Evolutionary conservation across 1,284 basidiomycete genomes (phyloP), one percentile per base, ranked within the genome.

Genomic region (Trametes hirsuta): DNA sequence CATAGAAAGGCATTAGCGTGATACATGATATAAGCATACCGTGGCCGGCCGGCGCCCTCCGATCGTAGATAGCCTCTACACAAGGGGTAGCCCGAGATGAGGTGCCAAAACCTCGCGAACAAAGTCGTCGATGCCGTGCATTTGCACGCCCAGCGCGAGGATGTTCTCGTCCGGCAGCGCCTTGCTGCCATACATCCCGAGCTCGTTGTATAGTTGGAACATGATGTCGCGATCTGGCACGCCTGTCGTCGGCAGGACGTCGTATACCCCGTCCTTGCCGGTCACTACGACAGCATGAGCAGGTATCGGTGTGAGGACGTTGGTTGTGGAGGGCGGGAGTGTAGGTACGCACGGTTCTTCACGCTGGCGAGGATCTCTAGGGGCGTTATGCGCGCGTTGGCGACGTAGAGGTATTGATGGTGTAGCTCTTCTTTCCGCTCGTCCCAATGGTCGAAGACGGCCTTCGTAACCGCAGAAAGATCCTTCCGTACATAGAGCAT

Each of bases 401-500:
- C 55, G 22, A 58, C 63, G 52, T 69, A 69, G 22, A 66, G 52
- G 36, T 65, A 66, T 15, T 61, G 56, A 24, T 69, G 64, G 51
- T 66, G 61, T 15, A 66, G 56, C 22, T 62, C 60, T n/a, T 56
- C 63, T 22, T 57, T 50, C 15, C 49, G 50, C 4, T 25, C 25
- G 6, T 62, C 58, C 66, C 66, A 69, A 30, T 61, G 36, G 55
- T 69, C 68, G 56, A 69, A 65, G 18, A 69, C 59, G 10, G 68
- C 68, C 21, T 67, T 66, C 15, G 63, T 53, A n/a, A 69, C 55
- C 3, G 56, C 68, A 0, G 59, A 56, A 11, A 69, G 59, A 46
- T 69, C 68, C 39, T 65, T 66, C 58, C 67, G 66, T 11, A 69
- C 68, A 34, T 66, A 68, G 21, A 69, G 59, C 68, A 69, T 69